Percentiles rank a stretch among this genome's conserved stretches.
Conservation (phyloP, 371 early-diverging fungal species). For the Dichotomocladium elegans region DNA sequence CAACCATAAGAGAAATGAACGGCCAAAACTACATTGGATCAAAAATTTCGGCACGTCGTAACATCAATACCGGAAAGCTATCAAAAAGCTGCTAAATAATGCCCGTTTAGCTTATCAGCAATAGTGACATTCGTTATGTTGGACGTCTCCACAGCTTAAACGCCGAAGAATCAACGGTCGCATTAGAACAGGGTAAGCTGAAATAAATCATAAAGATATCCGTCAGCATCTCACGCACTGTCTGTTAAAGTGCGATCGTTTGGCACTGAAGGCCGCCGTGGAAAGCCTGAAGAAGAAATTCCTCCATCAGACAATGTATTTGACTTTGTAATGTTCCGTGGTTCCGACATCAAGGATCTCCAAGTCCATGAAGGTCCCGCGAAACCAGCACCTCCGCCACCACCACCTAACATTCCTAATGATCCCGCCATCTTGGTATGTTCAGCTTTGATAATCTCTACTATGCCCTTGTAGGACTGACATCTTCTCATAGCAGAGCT, state of each 20-base stretch:
- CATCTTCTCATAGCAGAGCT: conserved; percentile 9
- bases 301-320: conserved; percentile 80
- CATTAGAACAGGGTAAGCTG: conserved; percentile 78
- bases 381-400: conserved; percentile 49
- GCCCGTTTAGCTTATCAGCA: conserved; percentile 66
- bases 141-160: conserved; percentile 88
- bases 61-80: background rate
- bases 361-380: conserved; percentile 79
- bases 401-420: conserved; percentile 63
- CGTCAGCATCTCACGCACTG: background rate
- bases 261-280: conserved; percentile 82
- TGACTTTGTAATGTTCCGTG: conserved; percentile 90
- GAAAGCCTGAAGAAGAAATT: conserved; percentile 80
- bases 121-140: conserved; percentile 89
- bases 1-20: too few species aligned
- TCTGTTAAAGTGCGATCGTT: conserved; percentile 67
- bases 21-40: conserved; percentile 70
- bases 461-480: too few species aligned
- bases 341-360: conserved; percentile 90
- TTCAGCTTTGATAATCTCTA: too few species aligned
- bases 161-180: conserved; percentile 83
- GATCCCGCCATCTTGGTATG: conserved; percentile 92
- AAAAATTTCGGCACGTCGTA: conserved; percentile 57
- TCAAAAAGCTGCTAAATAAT: background rate
- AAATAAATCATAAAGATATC: background rate